Evolutionary conservation across 306 rosid species (phyloP).

Genomic region (Sindora glabra): DNA sequence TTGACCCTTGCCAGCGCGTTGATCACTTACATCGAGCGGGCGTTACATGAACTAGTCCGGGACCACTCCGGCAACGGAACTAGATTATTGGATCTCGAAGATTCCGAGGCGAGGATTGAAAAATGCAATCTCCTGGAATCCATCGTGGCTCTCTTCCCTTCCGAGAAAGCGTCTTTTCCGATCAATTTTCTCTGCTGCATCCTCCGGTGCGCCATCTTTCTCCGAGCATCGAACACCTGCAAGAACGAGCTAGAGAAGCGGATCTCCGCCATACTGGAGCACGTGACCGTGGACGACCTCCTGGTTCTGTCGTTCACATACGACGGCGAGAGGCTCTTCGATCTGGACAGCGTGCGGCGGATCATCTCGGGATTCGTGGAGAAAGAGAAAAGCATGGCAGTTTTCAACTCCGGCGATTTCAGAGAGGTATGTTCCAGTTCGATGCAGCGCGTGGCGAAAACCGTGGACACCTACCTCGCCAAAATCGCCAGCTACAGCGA

Average conservation of each 20-base stretch:
- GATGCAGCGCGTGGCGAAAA: conserved; percentile 56
- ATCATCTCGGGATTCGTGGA: conserved; percentile 59
- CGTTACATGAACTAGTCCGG: conserved; percentile 72
- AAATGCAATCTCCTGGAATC: conserved; percentile 56
- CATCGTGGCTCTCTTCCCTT: conserved; percentile 53
- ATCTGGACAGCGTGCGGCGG: conserved; percentile 64
- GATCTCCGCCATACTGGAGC: conserved; percentile 53
- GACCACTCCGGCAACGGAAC: conserved; percentile 58
- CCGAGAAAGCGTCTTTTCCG: conserved; percentile 67
- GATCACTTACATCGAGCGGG: conserved; percentile 58
- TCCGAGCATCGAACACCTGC: conserved; percentile 41
- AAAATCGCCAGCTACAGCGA: conserved; percentile 54
- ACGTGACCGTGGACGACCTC: conserved; percentile 67
- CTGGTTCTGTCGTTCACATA: conserved; percentile 58
- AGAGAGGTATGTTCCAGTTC: conserved; percentile 43
- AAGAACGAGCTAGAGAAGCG: conserved; percentile 67
- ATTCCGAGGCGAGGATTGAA: conserved; percentile 17
- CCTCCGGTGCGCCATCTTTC: conserved; percentile 68
- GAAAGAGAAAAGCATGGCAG: conserved; percentile 58
- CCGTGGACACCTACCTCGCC: conserved; percentile 44
- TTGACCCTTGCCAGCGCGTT: conserved; percentile 51
- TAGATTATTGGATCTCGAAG: neutral
- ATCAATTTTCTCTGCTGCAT: conserved; percentile 83
- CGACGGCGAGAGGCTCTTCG: conserved; percentile 79
- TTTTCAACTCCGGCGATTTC: conserved; percentile 43